phyloP scores from a whole-genome alignment of 169 alveolate genomes.

The Theileria annulata region DNA sequence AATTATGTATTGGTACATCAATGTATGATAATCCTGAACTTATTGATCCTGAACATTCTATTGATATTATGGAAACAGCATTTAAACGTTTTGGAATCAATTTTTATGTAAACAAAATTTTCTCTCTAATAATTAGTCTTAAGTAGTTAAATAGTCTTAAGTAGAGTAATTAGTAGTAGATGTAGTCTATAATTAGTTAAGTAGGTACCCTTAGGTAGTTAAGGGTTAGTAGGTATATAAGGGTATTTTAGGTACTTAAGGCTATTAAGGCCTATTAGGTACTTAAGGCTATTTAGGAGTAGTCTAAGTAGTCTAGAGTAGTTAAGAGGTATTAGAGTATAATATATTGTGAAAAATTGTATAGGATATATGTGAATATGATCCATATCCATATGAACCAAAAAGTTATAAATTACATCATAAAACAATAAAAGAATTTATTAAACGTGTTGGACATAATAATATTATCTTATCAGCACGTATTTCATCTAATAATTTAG shows the following conservation, averaged over 20 bases:
- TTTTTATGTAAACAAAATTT: slow-evolving; percentile 73
- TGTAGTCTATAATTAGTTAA: neutral
- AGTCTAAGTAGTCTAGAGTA: too few relatives aligned
- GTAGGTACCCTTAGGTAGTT: too few relatives aligned
- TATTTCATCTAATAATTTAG: slow-evolving; percentile 61
- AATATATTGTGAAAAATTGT: too few relatives aligned
- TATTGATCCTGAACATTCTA: slow-evolving; percentile 75
- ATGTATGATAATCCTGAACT: slow-evolving; percentile 77
- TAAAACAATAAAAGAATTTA: slow-evolving; percentile 63
- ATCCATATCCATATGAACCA: slow-evolving; percentile 81
- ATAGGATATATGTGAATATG: slow-evolving; percentile 81
- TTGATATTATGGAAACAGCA: slow-evolving; percentile 75
- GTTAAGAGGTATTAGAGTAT: too few relatives aligned
- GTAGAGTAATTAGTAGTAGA: neutral
- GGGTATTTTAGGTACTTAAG: too few relatives aligned
- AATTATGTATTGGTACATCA: slow-evolving; percentile 77
- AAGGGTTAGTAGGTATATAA: too few relatives aligned
- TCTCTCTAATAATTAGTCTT: too few relatives aligned
- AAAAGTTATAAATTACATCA: slow-evolving; percentile 75
- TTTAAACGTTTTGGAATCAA: slow-evolving; percentile 79
- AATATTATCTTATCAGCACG: slow-evolving; percentile 63
- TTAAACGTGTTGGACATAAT: slow-evolving; percentile 59
- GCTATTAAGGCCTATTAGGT: too few relatives aligned
- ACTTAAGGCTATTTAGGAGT: too few relatives aligned
- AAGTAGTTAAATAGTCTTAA: neutral